phyloP scores from a whole-genome alignment of 2,329 filamentous ascomycete species.

The Ceratocystis harringtonii region DNA sequence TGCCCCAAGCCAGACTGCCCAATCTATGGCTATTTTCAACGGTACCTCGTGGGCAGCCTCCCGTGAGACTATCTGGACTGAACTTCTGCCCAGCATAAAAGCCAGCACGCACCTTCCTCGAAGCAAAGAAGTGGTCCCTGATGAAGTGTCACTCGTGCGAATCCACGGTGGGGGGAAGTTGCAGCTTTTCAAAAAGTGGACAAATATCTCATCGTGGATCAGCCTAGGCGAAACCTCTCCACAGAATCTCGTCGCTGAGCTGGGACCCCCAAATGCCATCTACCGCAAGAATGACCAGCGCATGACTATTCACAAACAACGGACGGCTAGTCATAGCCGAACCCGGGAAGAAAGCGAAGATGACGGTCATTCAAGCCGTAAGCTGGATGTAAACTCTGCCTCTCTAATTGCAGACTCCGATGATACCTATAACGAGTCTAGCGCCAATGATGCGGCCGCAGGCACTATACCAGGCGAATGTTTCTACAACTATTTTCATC shows the following conservation, averaged over 20 bases:
- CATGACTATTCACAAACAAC: conserved; percentile 66
- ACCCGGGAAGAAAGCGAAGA: conserved; percentile 29
- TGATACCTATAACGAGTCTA: conserved; percentile 45
- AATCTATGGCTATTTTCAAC: conserved; percentile 78
- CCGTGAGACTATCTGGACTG: conserved; percentile 60
- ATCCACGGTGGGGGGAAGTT: conserved; percentile 66
- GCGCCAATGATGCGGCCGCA: conserved; percentile 39
- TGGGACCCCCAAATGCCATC: conserved; percentile 86
- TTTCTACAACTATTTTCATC: conserved; percentile 95
- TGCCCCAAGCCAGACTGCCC: conserved; percentile 58
- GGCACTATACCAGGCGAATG: conserved; percentile 52
- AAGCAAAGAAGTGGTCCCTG: conserved; percentile 64
- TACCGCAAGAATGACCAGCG: conserved; percentile 83
- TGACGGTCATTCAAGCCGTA: conserved; percentile 4
- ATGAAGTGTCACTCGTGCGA: conserved; percentile 70
- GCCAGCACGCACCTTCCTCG: conserved; percentile 53
- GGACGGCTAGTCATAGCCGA: conserved; percentile 36
- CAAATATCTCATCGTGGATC: conserved; percentile 53
- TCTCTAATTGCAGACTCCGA: conserved; percentile 48
- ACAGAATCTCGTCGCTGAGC: conserved; percentile 77
- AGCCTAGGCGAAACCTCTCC: conserved; percentile 73
- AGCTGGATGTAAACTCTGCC: not conserved
- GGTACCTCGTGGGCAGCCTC: conserved; percentile 84
- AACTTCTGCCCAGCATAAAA: conserved; percentile 57
- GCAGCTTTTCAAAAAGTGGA: conserved; percentile 60